Percentiles rank a stretch among this genome's conserved stretches.
Evolutionary conservation across 2,329 filamentous ascomycete genomes (phyloP).

Genomic region (Pseudogymnoascus pannorum): DNA sequence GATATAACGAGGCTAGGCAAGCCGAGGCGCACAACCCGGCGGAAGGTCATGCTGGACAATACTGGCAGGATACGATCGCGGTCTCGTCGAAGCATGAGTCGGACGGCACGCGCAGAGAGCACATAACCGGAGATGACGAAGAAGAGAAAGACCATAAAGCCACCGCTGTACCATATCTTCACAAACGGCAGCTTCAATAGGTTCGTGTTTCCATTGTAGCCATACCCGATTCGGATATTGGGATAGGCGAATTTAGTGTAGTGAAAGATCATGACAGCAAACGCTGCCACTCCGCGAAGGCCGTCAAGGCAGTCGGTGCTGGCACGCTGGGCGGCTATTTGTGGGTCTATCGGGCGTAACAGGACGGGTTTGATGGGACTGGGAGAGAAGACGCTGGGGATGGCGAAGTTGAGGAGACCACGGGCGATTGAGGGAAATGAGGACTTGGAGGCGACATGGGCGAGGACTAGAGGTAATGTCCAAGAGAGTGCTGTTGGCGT

Average conservation of each 20-base stretch:
- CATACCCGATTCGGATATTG: slow-evolving; percentile 17
- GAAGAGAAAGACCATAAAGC: slow-evolving; percentile 44
- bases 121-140: slow-evolving; percentile 46
- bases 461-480: neutral
- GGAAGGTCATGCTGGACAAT: slow-evolving; percentile 40
- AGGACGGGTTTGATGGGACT: neutral
- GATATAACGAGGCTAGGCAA: slow-evolving; percentile 39
- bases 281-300: neutral
- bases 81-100: slow-evolving; percentile 34
- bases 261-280: slow-evolving; percentile 1
- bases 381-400: neutral
- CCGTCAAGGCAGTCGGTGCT: slow-evolving; percentile 4
- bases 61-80: slow-evolving; percentile 32
- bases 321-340: slow-evolving; percentile 3
- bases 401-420: neutral
- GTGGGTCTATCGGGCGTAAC: neutral
- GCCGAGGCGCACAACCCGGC: slow-evolving; percentile 40
- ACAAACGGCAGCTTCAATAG: slow-evolving; percentile 38
- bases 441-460: neutral
- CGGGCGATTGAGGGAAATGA: neutral
- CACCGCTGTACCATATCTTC: slow-evolving; percentile 32
- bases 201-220: slow-evolving; percentile 30
- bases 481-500: neutral
- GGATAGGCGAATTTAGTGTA: neutral
- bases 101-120: slow-evolving; percentile 38